A percentile compares a stretch with the other conserved stretches of the same genome.
phyloP scores from a whole-genome alignment of 2,329 filamentous ascomycete species.

The Aspergillus tubingensis region DNA sequence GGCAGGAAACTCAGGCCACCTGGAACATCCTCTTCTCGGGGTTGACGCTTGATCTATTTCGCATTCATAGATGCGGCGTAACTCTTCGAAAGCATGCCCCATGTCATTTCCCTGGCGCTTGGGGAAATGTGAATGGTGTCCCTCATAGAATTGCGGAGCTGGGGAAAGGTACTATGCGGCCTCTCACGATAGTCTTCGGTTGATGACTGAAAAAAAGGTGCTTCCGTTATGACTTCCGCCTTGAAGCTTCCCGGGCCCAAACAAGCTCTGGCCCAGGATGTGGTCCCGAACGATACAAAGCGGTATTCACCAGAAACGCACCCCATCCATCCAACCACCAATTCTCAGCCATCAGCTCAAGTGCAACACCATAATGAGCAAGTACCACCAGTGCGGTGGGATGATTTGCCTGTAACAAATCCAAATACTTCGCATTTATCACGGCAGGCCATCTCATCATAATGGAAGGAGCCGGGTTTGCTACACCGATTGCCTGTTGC shows the following conservation, averaged over 20 bases:
- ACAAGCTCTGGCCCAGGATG: background rate
- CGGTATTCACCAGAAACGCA: constrained; percentile 2
- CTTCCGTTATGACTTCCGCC: background rate
- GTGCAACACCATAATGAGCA: constrained; percentile 8
- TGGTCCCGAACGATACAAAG: background rate
- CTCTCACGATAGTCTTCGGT: no score
- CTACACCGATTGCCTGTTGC: background rate
- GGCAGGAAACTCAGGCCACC: no score
- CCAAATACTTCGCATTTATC: background rate
- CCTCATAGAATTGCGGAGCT: no score
- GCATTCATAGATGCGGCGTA: no score
- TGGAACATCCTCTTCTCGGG: no score
- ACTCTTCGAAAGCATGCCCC: no score
- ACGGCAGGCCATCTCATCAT: constrained; percentile 14
- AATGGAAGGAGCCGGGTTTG: background rate
- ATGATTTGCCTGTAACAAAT: constrained; percentile 1
- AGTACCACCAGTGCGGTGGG: background rate
- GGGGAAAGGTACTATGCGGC: no score
- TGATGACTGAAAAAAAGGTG: no score
- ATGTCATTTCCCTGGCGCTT: no score
- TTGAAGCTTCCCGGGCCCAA: background rate
- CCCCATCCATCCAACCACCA: constrained; percentile 19
- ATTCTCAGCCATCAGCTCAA: constrained; percentile 3
- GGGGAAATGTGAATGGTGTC: no score
- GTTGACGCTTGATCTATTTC: no score